These are phyloP conservation scores for Pseudoneurospora amorphoporcata DNA, from an alignment of 495 filamentous ascomycete genomes.

Conservation along the genomic window DNA sequence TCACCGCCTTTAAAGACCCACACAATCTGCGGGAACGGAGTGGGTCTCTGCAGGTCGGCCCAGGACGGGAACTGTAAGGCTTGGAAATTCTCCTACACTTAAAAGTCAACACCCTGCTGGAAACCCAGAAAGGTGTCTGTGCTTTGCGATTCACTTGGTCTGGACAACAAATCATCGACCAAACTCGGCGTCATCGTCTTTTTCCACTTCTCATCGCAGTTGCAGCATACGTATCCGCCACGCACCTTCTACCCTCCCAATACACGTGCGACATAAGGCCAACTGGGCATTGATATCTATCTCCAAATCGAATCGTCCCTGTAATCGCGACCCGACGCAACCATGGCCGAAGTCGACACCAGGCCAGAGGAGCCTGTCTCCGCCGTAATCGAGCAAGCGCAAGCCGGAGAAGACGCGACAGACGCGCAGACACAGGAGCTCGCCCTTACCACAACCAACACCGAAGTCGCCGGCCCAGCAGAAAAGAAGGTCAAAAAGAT, in stretches of 20 bases:
- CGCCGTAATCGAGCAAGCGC: background rate
- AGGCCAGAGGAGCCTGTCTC: slow-evolving; percentile 4
- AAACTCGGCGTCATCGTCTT: background rate
- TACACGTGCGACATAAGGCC: background rate
- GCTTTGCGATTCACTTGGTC: background rate
- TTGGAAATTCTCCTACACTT: background rate
- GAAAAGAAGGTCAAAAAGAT: slow-evolving; percentile 55
- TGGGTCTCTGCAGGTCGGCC: background rate
- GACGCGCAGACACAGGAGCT: slow-evolving; percentile 12
- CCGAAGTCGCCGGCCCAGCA: slow-evolving; percentile 36
- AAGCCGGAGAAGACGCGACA: background rate
- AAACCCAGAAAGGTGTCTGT: background rate
- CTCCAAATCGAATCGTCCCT: background rate
- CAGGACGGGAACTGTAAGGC: background rate
- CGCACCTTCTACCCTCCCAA: background rate
- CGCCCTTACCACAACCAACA: slow-evolving; percentile 28
- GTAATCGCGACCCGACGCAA: background rate
- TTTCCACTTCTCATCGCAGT: background rate
- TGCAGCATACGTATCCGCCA: background rate
- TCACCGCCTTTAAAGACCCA: slow-evolving; percentile 10
- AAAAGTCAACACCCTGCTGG: background rate
- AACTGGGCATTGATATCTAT: background rate
- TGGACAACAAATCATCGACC: background rate
- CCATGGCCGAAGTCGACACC: slow-evolving; percentile 13
- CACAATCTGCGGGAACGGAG: background rate